Evolutionary conservation across 768 basidiomycete genomes (phyloP).

Genomic region (Leccinellum rugosiceps): DNA sequence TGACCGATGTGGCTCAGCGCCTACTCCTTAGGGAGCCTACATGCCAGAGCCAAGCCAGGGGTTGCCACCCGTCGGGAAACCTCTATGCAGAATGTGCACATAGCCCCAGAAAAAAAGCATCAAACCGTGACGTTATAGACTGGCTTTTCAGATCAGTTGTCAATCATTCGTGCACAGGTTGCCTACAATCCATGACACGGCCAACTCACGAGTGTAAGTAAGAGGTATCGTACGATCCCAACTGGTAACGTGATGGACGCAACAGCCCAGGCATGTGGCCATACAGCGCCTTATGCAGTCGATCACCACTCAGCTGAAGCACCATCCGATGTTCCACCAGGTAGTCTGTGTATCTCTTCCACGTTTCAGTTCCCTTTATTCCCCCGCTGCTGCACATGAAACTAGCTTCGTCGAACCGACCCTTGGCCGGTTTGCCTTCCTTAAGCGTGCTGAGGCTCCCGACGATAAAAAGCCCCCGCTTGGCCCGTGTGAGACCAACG

Average conservation of each 20-base stretch:
- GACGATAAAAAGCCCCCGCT: slow-evolving; percentile 78
- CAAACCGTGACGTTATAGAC: background rate
- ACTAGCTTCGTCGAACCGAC: slow-evolving; percentile 10
- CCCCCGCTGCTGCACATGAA: slow-evolving; percentile 17
- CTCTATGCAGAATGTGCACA: no score
- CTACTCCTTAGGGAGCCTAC: no score
- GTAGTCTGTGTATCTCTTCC: slow-evolving; percentile 61
- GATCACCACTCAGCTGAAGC: slow-evolving; percentile 42
- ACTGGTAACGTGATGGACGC: slow-evolving; percentile 4
- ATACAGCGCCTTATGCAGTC: slow-evolving; percentile 36
- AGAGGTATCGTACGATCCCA: slow-evolving; percentile 2
- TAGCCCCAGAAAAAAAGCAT: background rate
- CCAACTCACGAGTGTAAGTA: slow-evolving; percentile 11
- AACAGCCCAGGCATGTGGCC: slow-evolving; percentile 16
- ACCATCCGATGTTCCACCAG: slow-evolving; percentile 52
- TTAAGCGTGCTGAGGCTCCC: slow-evolving; percentile 68
- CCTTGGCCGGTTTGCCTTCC: slow-evolving; percentile 39
- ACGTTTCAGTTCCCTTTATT: slow-evolving; percentile 49
- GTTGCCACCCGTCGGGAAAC: no score
- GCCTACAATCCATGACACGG: background rate
- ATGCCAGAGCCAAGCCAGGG: background rate
- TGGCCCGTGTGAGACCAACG: slow-evolving; percentile 87
- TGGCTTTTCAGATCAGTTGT: background rate
- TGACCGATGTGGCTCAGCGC: no score
- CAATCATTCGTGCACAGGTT: background rate